These are phyloP conservation scores for Triadica sebifera DNA, from an alignment of 345 rosid species.

Conservation along the genomic window DNA sequence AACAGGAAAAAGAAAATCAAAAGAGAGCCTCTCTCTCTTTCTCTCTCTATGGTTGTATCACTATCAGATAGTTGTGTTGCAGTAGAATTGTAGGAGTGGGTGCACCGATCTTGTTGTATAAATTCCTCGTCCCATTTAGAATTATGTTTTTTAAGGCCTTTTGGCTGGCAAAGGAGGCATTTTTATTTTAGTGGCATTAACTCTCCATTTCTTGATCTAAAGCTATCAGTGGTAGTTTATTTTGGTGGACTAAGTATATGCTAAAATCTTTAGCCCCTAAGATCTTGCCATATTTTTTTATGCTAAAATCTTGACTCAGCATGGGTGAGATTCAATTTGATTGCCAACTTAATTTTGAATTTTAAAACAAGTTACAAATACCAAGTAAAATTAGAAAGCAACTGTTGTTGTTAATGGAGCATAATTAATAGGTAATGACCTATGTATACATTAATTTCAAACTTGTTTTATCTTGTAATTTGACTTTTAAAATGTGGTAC, in stretches of 20 bases:
- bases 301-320: not conserved
- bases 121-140: not conserved
- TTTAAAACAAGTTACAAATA: too few species aligned
- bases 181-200: not conserved
- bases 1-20: not conserved
- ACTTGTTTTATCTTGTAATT: too few species aligned
- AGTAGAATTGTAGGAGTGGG: not conserved
- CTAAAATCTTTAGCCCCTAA: not conserved
- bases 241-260: slow-evolving; percentile 1
- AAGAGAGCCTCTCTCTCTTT: slow-evolving; percentile 13
- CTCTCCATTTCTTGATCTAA: not conserved
- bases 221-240: not conserved
- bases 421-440: too few species aligned
- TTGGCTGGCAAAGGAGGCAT: not conserved
- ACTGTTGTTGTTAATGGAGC: too few species aligned
- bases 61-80: slow-evolving; percentile 1
- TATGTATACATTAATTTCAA: too few species aligned
- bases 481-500: too few species aligned
- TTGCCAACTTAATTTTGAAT: too few species aligned
- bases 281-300: not conserved
- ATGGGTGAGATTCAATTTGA: not conserved
- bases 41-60: slow-evolving; percentile 18
- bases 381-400: too few species aligned
- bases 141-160: not conserved
- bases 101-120: not conserved